Evolutionary conservation across 1,284 basidiomycete genomes (phyloP), one percentile per base, ranked within the genome.

Genomic region (Xanthoconium separans): DNA sequence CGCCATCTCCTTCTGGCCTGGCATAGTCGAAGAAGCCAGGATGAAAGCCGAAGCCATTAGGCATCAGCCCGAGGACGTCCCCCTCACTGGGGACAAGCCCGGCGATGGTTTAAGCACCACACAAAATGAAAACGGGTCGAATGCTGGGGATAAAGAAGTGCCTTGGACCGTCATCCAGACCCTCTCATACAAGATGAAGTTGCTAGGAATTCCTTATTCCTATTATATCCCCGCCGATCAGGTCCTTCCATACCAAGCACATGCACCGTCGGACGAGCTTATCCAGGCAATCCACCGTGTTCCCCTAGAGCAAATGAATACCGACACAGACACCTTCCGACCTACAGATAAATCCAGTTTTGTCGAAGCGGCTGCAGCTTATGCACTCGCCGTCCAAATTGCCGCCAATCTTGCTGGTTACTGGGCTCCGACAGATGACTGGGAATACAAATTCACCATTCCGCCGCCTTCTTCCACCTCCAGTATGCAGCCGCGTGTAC

Each of bases 351-450:
- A 22, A n/a, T 5, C 62, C 8, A 56, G 57, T 6, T 79, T 75
- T 54, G 60, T 67, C 11, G 75, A 79, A 2, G 80, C 84, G 7
- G 76, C 81, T 9, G 77, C 80, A 2, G 78, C 89, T 2, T 89
- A 80, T 65, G 81, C 83, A 1, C 69, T 86, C 12, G 88, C 87
- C 8, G 70, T 90, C 10, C 82, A 90, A 61, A 84, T 87, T 31
- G 86, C 83, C 1, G 76, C 82, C 0, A 73, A 74, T 34, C 61
- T 90, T 4, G 79, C 82, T 29, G 72, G 71, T 11, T 84, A 73
- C 60, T 91, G 86, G 85, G 77, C 79, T 31, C 76, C 86, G 1
- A 87, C 87, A 2, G 86, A 91, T 57, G 83, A 85, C 51, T 91
- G 82, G 79, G 78, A 82, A 24, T 83, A 81, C 59, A 80, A 78